Percentiles rank a stretch among this genome's conserved stretches.
Evolutionary conservation across 768 basidiomycete genomes (phyloP).

Genomic region (Tylopilus plumbeoviolaceoides): DNA sequence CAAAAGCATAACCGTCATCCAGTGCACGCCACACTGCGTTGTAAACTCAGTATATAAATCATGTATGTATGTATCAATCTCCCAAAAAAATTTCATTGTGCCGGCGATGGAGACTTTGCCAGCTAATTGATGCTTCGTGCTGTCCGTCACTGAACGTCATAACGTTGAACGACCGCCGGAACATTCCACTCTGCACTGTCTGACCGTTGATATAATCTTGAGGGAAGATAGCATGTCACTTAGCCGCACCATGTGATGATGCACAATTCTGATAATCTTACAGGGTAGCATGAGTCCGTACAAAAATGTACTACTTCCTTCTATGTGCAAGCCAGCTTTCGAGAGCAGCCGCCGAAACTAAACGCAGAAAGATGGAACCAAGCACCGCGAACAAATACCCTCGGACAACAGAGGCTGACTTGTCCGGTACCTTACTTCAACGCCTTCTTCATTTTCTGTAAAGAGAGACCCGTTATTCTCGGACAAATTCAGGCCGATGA

Average conservation of each 20-base stretch:
- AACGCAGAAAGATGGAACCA: not conserved
- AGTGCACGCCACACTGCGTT: not conserved
- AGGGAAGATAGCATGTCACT: too few species aligned
- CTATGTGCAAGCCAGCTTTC: not conserved
- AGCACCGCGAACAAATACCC: not conserved
- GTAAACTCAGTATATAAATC: not conserved
- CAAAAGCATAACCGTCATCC: not conserved
- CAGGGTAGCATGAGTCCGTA: not conserved
- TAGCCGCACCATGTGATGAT: too few species aligned
- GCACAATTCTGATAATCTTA: not conserved
- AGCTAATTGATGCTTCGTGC: not conserved
- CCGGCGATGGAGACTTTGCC: not conserved
- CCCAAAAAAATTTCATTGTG: not conserved
- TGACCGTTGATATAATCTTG: too few species aligned
- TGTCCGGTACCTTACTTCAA: slow-evolving; percentile 45
- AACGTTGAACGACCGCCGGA: too few species aligned
- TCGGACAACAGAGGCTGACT: not conserved
- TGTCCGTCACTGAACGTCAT: too few species aligned
- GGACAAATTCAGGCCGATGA: not conserved
- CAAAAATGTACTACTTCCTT: not conserved
- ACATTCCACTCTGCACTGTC: too few species aligned
- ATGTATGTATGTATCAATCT: not conserved
- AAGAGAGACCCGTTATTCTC: not conserved
- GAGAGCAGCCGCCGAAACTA: not conserved
- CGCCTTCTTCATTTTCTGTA: slow-evolving; percentile 79